phyloP scores from a whole-genome alignment of 192 early-diverging fungal species.

The Umbelopsis ramanniana region DNA sequence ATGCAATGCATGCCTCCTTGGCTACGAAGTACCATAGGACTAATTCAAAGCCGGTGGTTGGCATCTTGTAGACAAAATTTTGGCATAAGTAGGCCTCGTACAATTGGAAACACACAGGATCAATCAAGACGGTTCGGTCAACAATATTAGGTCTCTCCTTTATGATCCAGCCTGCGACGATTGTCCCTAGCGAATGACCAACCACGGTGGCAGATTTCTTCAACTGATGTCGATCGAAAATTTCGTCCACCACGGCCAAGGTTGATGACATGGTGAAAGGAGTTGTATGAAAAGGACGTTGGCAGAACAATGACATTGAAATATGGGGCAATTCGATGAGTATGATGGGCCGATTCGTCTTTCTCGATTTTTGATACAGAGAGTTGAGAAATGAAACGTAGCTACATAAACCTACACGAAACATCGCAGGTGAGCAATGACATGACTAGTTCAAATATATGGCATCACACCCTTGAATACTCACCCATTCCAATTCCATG shows the following conservation, averaged over 20 bases:
- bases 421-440: neutral
- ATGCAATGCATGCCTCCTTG: slow-evolving; percentile 24
- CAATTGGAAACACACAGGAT: slow-evolving; percentile 29
- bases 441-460: neutral
- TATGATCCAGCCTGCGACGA: slow-evolving; percentile 22
- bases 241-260: neutral
- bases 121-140: slow-evolving; percentile 7
- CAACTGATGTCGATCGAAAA: slow-evolving; percentile 21
- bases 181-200: slow-evolving; percentile 29
- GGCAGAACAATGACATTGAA: slow-evolving; percentile 21
- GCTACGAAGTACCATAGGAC: slow-evolving; percentile 24
- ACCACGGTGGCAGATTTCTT: neutral
- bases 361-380: neutral
- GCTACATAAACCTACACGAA: neutral
- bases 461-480: neutral
- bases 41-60: neutral
- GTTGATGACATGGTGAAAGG: slow-evolving; percentile 19
- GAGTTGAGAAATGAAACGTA: slow-evolving; percentile 22
- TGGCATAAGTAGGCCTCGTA: slow-evolving; percentile 28
- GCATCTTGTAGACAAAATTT: slow-evolving; percentile 31
- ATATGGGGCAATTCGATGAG: slow-evolving; percentile 24
- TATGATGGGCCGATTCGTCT: slow-evolving; percentile 13
- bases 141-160: slow-evolving; percentile 23
- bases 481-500: slow-evolving; percentile 28
- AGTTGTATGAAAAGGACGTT: slow-evolving; percentile 3